Evolutionary conservation across 768 basidiomycete species (phyloP), one percentile per base, ranked within the genome.

Genomic region (Leccinum olivaceopallidum): DNA sequence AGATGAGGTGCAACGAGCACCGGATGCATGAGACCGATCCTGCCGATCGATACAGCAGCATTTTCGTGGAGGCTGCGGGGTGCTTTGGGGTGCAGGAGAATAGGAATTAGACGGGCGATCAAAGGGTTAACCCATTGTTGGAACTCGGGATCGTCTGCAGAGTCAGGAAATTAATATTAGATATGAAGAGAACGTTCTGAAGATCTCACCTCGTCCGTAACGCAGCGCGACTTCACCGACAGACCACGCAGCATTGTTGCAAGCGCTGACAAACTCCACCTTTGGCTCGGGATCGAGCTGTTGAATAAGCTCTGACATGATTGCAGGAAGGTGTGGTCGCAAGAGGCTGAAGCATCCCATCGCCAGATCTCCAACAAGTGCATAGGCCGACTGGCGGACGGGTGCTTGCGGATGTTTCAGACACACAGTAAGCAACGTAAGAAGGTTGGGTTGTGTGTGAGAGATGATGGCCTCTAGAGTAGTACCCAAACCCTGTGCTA

Each of bases 221-320:
- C 94, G 92, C 63, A 99, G 77, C 8, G 97, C 94, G 34, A 99
- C 94, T 75, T 99, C 97, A 49, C 97, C 97, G 30, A 97, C 95
- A n/a, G 94, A 95, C 97, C 97, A 99, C 1, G 96, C 96, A 10
- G 97, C 97, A 71, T 99, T 99, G 76, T 99, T 99, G 73, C 94
- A 95, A 6, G 96, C 97, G 65, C 94, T 95, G 63, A 98, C 87
- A 69, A 95, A 94, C 74, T 98, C 95, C 34, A 90, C 82, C 68
- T 93, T 92, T 1, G 96, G 97, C 69, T 96, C 92, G 5, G 92
- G 90, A 62, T 95, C 91, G 56, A 99, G 89, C 69, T 98, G 95
- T 44, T 83, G 77, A 62, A 92, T 90, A 57, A 99, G 82, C 71
- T 95, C 91, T 16, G 85, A 81, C 91, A 98, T 95, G 72, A 99